Evolutionary conservation across 2,329 filamentous ascomycete genomes (phyloP).

Genomic region (Diaporthe longicolla): DNA sequence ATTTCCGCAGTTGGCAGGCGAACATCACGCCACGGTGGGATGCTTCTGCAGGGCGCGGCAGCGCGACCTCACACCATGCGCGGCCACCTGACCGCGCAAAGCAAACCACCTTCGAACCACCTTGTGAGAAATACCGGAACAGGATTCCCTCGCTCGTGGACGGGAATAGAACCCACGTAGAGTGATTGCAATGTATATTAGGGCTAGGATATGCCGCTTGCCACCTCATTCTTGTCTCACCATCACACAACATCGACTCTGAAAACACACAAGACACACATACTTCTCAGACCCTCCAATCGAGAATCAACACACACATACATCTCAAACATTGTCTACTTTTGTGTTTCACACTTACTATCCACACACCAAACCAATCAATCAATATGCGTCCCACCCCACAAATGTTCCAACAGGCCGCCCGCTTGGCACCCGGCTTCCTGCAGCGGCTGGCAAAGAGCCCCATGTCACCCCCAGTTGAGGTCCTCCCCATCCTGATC

Average conservation of each 20-base stretch:
- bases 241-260: conserved; percentile 29
- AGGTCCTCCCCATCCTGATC: conserved; percentile 40
- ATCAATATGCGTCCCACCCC: conserved; percentile 40
- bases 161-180: neutral
- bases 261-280: conserved; percentile 18
- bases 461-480: conserved; percentile 40
- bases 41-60: conserved; percentile 25
- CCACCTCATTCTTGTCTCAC: conserved; percentile 25
- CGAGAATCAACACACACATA: neutral
- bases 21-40: conserved; percentile 42
- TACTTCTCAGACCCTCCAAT: conserved; percentile 25
- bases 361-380: neutral
- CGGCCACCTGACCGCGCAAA: conserved; percentile 16
- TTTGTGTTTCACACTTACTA: neutral
- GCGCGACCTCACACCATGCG: conserved; percentile 35
- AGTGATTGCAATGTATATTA: conserved; percentile 32
- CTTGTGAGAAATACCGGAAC: conserved; percentile 20
- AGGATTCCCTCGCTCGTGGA: neutral
- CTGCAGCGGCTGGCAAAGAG: conserved; percentile 36
- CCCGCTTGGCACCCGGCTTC: conserved; percentile 33
- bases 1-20: neutral
- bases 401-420: conserved; percentile 36
- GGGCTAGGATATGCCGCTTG: conserved; percentile 25
- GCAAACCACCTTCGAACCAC: conserved; percentile 38
- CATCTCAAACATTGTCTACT: neutral